phyloP scores from a whole-genome alignment of 1,284 basidiomycete species.

The Fomitopsis schrenkii region DNA sequence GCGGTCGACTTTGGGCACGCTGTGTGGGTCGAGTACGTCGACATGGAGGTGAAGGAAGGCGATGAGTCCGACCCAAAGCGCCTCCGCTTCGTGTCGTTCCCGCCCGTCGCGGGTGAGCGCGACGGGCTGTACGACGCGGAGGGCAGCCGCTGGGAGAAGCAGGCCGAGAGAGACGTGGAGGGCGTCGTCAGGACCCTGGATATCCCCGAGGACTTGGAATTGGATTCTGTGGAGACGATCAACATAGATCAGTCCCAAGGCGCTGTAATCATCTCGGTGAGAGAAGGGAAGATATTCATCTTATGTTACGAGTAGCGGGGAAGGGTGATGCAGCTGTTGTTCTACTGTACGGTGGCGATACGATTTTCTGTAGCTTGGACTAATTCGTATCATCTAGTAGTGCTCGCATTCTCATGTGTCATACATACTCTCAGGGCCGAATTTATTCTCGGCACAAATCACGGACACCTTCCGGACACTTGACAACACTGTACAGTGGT shows the following conservation, averaged over 20 bases:
- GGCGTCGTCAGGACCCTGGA: slow-evolving; percentile 57
- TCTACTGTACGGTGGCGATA: not conserved
- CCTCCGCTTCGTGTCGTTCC: slow-evolving; percentile 67
- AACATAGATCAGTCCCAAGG: slow-evolving; percentile 75
- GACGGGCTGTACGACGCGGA: slow-evolving; percentile 11
- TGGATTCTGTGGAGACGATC: slow-evolving; percentile 65
- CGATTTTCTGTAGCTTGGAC: not conserved
- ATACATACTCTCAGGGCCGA: not conserved
- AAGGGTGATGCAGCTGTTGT: not conserved
- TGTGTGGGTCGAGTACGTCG: slow-evolving; percentile 64
- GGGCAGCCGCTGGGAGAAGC: slow-evolving; percentile 13
- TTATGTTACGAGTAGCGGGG: slow-evolving; percentile 54
- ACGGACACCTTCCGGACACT: not conserved
- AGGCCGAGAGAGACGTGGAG: slow-evolving; percentile 39
- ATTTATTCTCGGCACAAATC: not conserved
- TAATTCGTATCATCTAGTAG: not conserved
- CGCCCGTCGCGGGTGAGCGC: slow-evolving; percentile 35
- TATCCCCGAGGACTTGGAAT: slow-evolving; percentile 58
- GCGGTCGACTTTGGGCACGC: slow-evolving; percentile 79
- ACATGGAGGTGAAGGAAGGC: slow-evolving; percentile 24
- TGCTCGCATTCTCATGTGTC: not conserved
- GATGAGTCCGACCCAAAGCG: slow-evolving; percentile 36
- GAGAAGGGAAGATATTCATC: slow-evolving; percentile 67
- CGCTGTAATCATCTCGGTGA: slow-evolving; percentile 64
- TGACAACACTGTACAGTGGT: too few relatives aligned